Percentiles rank a stretch among this genome's conserved stretches.
phyloP scores from a whole-genome alignment of 345 rosid species.

The Eucalyptus virginea region DNA sequence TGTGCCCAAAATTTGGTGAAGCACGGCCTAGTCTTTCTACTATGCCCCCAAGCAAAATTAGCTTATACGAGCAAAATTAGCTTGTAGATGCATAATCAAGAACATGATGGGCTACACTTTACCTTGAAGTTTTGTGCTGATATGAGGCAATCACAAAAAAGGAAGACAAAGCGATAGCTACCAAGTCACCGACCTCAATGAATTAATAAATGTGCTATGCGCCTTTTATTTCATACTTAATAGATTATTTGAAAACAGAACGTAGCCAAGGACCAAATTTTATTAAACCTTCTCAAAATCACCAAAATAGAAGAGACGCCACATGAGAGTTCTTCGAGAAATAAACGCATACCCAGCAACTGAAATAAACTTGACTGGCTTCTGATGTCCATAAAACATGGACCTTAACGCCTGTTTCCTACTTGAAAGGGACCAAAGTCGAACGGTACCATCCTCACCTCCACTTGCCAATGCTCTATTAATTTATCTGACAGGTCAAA shows the following conservation, averaged over 20 bases:
- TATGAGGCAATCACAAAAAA: neutral
- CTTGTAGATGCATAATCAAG: neutral
- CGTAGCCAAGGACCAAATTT: neutral
- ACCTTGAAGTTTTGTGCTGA: neutral
- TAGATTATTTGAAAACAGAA: neutral
- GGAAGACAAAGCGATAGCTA: neutral
- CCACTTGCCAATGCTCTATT: constrained; percentile 47
- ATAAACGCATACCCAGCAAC: constrained; percentile 45
- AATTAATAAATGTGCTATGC: neutral
- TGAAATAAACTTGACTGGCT: constrained; percentile 33
- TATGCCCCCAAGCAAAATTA: neutral
- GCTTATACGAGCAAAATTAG: neutral
- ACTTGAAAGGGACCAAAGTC: constrained; percentile 58
- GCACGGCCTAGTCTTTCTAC: neutral
- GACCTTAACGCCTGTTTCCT: constrained; percentile 43
- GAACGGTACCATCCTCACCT: constrained; percentile 53
- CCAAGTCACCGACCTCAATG: neutral
- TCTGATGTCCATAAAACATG: constrained; percentile 48
- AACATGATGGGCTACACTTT: neutral
- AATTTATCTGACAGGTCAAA: constrained; percentile 44
- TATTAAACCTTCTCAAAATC: neutral
- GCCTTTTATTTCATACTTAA: neutral
- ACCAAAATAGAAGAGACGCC: neutral
- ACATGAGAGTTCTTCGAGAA: neutral
- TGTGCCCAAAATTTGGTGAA: neutral